Conservation (phyloP, 1,139 yeast genomes). For the Candida tetrigidarum region DNA sequence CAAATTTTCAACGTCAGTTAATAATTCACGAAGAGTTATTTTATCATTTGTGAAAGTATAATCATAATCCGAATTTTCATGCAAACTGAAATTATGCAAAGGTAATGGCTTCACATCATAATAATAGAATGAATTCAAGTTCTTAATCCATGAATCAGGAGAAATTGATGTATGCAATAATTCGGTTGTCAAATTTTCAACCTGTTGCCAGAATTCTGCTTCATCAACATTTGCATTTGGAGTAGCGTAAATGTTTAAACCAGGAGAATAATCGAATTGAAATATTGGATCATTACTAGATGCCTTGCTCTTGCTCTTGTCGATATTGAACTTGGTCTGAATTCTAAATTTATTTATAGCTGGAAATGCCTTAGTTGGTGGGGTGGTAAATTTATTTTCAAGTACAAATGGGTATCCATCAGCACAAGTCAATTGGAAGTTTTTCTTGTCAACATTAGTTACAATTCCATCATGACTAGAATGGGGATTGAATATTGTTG, state of each 20-base stretch:
- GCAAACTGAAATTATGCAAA: conserved; percentile 11
- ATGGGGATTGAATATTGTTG: conserved; percentile 36
- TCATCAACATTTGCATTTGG: conserved; percentile 25
- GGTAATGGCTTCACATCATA: conserved; percentile 14
- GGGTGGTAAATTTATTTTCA: conserved; percentile 26
- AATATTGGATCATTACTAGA: conserved; percentile 22
- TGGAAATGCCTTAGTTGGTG: conserved; percentile 5
- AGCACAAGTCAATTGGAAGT: conserved; percentile 19
- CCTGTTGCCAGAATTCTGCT: conserved; percentile 25
- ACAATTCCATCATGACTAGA: conserved; percentile 31
- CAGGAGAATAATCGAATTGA: conserved; percentile 27
- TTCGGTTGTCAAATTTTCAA: conserved; percentile 20
- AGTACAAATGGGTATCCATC: conserved; percentile 19
- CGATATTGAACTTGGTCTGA: conserved; percentile 21
- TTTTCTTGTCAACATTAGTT: conserved; percentile 19
- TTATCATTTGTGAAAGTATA: conserved; percentile 20
- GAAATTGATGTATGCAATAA: conserved; percentile 22
- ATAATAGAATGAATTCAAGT: conserved; percentile 25
- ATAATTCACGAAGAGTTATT: conserved; percentile 21
- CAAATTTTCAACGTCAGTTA: conserved; percentile 13
- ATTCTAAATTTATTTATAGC: conserved; percentile 28
- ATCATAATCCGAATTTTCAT: conserved; percentile 14
- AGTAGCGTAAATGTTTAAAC: conserved; percentile 30
- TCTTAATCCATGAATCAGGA: conserved; percentile 24
- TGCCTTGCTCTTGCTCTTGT: too few relatives aligned